phyloP scores from a whole-genome alignment of 2,329 filamentous ascomycete species.

The Bipolaris victoriae region DNA sequence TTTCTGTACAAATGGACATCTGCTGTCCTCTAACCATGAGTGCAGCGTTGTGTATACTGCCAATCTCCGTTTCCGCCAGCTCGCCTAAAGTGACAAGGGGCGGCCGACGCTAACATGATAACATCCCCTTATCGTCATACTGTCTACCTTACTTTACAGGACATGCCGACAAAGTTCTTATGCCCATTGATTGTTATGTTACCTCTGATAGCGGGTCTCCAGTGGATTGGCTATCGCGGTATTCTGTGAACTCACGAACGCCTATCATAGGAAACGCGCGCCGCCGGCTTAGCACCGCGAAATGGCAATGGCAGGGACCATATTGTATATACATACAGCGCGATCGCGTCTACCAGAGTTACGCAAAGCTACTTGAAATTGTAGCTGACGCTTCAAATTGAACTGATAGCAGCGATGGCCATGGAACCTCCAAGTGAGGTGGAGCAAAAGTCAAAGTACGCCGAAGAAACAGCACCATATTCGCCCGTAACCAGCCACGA shows the following conservation, averaged over 20 bases:
- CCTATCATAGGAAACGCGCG: slow-evolving; percentile 5
- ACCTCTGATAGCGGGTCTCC: neutral
- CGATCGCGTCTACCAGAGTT: neutral
- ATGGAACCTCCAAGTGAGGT: neutral
- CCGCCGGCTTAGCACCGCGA: slow-evolving; percentile 4
- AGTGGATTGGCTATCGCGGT: neutral
- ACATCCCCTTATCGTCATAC: slow-evolving; percentile 3
- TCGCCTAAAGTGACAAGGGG: slow-evolving; percentile 9
- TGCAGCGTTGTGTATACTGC: neutral
- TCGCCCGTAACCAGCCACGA: slow-evolving; percentile 13
- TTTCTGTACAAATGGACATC: neutral
- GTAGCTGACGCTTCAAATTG: neutral
- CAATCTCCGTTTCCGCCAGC: neutral
- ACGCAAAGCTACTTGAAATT: neutral
- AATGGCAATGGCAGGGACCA: neutral
- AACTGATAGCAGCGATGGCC: neutral
- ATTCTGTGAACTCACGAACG: slow-evolving; percentile 1
- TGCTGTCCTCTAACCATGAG: neutral
- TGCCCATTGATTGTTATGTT: neutral
- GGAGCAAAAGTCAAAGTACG: slow-evolving; percentile 6
- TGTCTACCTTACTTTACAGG: neutral
- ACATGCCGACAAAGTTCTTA: neutral
- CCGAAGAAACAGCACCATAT: slow-evolving; percentile 9
- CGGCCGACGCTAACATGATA: slow-evolving; percentile 14
- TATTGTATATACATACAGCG: slow-evolving; percentile 2